Evolutionary conservation across 2,329 filamentous ascomycete genomes (phyloP).

Genomic region (Aplosporella prunicola): DNA sequence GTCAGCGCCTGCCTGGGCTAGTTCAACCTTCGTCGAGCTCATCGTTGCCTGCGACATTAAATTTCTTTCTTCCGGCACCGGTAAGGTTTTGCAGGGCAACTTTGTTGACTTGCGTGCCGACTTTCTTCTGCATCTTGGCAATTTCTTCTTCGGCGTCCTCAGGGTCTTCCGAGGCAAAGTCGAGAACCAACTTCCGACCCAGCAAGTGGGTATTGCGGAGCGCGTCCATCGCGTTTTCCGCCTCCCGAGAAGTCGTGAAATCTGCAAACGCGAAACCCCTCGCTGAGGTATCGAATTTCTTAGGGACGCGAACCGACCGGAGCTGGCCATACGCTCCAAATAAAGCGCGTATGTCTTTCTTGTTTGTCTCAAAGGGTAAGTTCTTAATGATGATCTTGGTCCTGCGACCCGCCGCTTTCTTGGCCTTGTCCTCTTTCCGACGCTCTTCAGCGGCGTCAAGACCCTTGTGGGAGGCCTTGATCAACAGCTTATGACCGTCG

Average conservation of each 20-base stretch:
- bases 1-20: slow-evolving; percentile 5
- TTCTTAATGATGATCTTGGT: slow-evolving; percentile 99
- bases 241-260: slow-evolving; percentile 85
- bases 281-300: slow-evolving; percentile 82
- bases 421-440: slow-evolving; percentile 70
- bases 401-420: slow-evolving; percentile 63
- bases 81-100: slow-evolving; percentile 84
- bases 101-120: slow-evolving; percentile 81
- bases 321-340: slow-evolving; percentile 88
- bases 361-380: slow-evolving; percentile 87
- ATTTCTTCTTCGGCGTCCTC: slow-evolving; percentile 94
- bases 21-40: slow-evolving; percentile 38
- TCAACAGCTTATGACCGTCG: slow-evolving; percentile 76
- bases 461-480: slow-evolving; percentile 80
- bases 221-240: slow-evolving; percentile 80
- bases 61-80: slow-evolving; percentile 73
- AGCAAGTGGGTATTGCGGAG: slow-evolving; percentile 88
- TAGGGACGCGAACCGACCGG: slow-evolving; percentile 83
- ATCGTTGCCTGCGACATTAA: slow-evolving; percentile 67
- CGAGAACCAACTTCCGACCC: slow-evolving; percentile 78
- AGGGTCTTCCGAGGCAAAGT: slow-evolving; percentile 82
- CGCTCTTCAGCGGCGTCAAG: slow-evolving; percentile 81
- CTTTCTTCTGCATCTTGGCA: slow-evolving; percentile 93
- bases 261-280: slow-evolving; percentile 96
- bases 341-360: slow-evolving; percentile 80